Evolutionary conservation across 306 rosid species (phyloP).

Genomic region (Citrullus colocynthis): DNA sequence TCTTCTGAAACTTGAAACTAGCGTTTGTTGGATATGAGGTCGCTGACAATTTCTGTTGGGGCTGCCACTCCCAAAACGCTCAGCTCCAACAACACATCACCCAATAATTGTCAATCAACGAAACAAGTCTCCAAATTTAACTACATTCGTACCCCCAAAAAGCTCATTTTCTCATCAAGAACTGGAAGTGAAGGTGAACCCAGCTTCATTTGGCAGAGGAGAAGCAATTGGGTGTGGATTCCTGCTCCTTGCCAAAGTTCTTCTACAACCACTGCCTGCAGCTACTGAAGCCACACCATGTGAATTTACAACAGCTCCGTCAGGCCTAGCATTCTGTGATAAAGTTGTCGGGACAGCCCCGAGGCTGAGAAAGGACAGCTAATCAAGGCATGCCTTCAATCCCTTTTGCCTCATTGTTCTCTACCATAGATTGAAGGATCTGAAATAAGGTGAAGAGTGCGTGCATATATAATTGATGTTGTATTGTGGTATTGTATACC

Average conservation of each 20-base stretch:
- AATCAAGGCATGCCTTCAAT: slow-evolving; percentile 39
- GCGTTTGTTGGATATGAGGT: slow-evolving; percentile 26
- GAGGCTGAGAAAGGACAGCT: slow-evolving; percentile 69
- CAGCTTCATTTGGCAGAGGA: slow-evolving; percentile 2
- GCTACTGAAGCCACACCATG: slow-evolving; percentile 26
- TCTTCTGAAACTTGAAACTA: background rate
- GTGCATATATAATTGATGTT: background rate
- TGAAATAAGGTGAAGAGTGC: background rate
- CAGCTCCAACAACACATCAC: background rate
- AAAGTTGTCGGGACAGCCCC: slow-evolving; percentile 51
- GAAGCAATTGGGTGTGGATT: slow-evolving; percentile 32
- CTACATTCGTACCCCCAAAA: background rate
- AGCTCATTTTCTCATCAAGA: slow-evolving; percentile 1
- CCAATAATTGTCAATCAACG: background rate
- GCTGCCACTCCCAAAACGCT: slow-evolving; percentile 17
- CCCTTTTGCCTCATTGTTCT: background rate
- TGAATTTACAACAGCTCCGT: slow-evolving; percentile 49
- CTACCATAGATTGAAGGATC: background rate
- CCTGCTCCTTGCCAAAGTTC: slow-evolving; percentile 21
- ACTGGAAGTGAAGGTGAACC: background rate
- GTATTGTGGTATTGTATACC: background rate
- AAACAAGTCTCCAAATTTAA: background rate
- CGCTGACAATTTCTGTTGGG: slow-evolving; percentile 21
- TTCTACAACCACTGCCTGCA: slow-evolving; percentile 5
- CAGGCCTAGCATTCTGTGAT: slow-evolving; percentile 89